Evolutionary conservation across 257 asterid species (phyloP), one percentile per base, ranked within the genome.

Genomic region (Solanum dulcamara): DNA sequence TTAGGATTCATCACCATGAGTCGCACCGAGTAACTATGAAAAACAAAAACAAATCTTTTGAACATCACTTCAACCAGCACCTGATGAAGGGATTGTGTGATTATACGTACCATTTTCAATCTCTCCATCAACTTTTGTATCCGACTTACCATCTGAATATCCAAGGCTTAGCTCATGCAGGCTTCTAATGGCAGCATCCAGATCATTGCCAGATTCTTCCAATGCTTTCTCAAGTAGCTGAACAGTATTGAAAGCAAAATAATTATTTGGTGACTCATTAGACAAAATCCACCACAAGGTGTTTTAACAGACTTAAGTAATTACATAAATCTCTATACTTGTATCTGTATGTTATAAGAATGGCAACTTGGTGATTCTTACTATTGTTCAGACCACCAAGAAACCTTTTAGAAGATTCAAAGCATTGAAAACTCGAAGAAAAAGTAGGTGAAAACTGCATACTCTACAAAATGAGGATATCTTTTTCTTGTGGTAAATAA

Each of bases 191-290:
- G 98, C 94, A 87, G 92, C 82, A 77, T 92, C 79, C 85, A 95
- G n/a, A 86, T 95, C 93, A 82, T 88, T 48, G 74, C 90, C 89
- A 24, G 92, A 91, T 89, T 93, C 93, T 81, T 86, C 92, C 74
- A 93, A 74, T 75, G 91, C 93, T 86, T 89, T 89, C 91, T 90
- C 94, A 77, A 93, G 92, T 85, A 90, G 84, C 98, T 95, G 89
- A 92, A 88, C 85, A 44, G 8, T 62, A 32, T 35, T 48, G 50
- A 50, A 44, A 82, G 66, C 51, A 15, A 68, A 33, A 75, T 84
- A 66, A 90, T 81, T 60, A 68, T 38, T 28, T 42, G 42, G 20
- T 30, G 12, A 17, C 82, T 84, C 51, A 5, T 40, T 22, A 38
- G 75, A 33, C 64, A 60, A 48, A 71, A 60, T 28, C 20, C 68